Evolutionary conservation across 169 alveolate genomes (phyloP), one percentile per base, ranked within the genome.

Genomic region (Plasmodium berghei): DNA sequence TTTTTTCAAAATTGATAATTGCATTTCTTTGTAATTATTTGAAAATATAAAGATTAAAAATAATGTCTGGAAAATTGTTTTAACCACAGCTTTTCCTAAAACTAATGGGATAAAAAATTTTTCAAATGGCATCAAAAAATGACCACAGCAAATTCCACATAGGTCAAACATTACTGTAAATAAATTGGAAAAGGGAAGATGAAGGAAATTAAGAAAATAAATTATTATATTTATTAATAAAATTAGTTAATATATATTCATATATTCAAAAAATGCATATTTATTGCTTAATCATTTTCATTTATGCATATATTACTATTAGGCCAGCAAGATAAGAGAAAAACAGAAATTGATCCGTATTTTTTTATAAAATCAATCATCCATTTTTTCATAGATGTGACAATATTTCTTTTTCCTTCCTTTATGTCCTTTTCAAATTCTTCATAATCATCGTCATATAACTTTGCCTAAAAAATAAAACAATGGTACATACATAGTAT

Each of bases 101-200:
- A 95, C 87, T 9, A 97, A 93, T 9, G 99, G 98, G 28, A 96
- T 95, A 74, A 97, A 97, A 96, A 97, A 97, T 14, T 91, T 94
- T 92, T 90, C 59, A 77, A 97, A 96, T 2, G 98, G 96, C 89
- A 97, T 95, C 72, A 95, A 87, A 93, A 96, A 97, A 66, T 97
- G 99, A 0, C 99, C 99, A 85, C 99, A 97, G 46, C 96, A 88
- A 24, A 97, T 89, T 24, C 99, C 99, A 71, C 98, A 96, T 58
- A 96, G 73, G 64, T 96, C 98, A 74, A 96, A 96, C 92, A 97
- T 83, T 28, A 93, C 95, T 75, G 87, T 87, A 34, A 49, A 70
- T 34, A 34, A 34, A 34, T 3, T 34, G 42, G 8, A 34, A 16
- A 22, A 9, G 26, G 66, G 0, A 20, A 48, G 20, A 48, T 48